Evolutionary conservation across 371 early-diverging fungal genomes (phyloP).

Genomic region (Conidiobolus coronatus): DNA sequence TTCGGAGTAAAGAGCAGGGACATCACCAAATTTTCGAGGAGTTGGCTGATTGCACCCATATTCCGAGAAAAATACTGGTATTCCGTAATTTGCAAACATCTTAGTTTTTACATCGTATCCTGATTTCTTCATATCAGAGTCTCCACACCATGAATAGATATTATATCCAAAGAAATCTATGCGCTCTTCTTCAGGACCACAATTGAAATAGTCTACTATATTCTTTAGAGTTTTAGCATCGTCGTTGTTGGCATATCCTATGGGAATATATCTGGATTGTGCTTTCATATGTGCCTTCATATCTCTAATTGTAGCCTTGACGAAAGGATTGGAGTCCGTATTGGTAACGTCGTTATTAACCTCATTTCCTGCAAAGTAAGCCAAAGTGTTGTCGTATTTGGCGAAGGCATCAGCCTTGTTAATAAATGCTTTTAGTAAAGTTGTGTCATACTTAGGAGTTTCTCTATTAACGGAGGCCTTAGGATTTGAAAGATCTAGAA

Average conservation of each 20-base stretch:
- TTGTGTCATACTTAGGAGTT: conserved; percentile 32
- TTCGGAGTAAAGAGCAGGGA: conserved; percentile 28
- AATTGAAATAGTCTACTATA: conserved; percentile 42
- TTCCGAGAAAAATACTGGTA: conserved; percentile 36
- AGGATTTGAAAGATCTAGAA: conserved; percentile 40
- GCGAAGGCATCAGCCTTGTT: conserved; percentile 36
- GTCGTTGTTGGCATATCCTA: conserved; percentile 63
- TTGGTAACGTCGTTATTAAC: conserved; percentile 41
- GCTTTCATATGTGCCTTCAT: conserved; percentile 29
- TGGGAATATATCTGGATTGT: conserved; percentile 24
- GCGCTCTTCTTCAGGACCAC: conserved; percentile 32
- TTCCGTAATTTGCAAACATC: conserved; percentile 22
- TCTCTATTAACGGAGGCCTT: conserved; percentile 35
- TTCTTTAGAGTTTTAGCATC: conserved; percentile 37
- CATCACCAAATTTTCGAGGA: conserved; percentile 21
- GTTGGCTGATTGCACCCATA: conserved; percentile 32
- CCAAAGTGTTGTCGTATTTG: conserved; percentile 34
- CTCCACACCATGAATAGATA: conserved; percentile 38
- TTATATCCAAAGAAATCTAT: conserved; percentile 52
- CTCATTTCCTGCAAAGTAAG: conserved; percentile 60
- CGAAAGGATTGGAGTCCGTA: conserved; percentile 43
- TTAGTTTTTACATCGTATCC: conserved; percentile 28
- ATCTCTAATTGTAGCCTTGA: conserved; percentile 48
- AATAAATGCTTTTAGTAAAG: conserved; percentile 27
- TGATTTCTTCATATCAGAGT: conserved; percentile 18